These are phyloP conservation scores for Syzygium aqueum DNA, from an alignment of 345 rosid species.

Conservation along the genomic window DNA sequence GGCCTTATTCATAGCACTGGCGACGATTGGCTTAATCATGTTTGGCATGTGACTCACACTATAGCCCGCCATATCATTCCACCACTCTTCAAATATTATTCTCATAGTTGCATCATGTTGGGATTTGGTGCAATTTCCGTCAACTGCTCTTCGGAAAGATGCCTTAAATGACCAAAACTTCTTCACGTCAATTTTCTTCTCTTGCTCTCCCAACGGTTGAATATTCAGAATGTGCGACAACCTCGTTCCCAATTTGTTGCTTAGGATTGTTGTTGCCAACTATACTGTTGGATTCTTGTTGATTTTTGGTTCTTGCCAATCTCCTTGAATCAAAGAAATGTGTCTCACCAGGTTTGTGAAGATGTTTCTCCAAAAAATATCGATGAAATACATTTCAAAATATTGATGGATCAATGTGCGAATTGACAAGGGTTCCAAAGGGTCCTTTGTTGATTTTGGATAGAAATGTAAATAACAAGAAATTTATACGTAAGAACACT, in stretches of 20 bases:
- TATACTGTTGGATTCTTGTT: background rate
- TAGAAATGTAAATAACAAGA: background rate
- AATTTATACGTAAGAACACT: no score
- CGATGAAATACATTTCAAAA: no score
- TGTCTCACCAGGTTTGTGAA: background rate
- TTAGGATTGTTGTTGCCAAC: background rate
- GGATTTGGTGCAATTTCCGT: no score
- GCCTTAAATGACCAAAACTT: background rate
- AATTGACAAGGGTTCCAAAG: background rate
- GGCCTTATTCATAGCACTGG: background rate
- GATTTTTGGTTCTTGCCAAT: background rate
- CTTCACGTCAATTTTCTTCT: background rate
- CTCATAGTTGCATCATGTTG: background rate
- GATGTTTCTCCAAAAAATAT: background rate
- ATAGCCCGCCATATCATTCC: no score
- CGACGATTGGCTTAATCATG: no score
- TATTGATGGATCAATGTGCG: no score
- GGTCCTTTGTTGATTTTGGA: background rate
- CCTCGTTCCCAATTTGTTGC: background rate
- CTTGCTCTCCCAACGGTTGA: background rate
- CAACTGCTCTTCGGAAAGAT: background rate
- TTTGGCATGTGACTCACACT: no score
- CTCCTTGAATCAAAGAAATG: background rate
- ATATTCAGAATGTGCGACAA: no score
- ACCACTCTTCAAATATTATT: background rate